Conservation (phyloP, 2,329 filamentous ascomycete genomes). For the Lecanosticta acicola region DNA sequence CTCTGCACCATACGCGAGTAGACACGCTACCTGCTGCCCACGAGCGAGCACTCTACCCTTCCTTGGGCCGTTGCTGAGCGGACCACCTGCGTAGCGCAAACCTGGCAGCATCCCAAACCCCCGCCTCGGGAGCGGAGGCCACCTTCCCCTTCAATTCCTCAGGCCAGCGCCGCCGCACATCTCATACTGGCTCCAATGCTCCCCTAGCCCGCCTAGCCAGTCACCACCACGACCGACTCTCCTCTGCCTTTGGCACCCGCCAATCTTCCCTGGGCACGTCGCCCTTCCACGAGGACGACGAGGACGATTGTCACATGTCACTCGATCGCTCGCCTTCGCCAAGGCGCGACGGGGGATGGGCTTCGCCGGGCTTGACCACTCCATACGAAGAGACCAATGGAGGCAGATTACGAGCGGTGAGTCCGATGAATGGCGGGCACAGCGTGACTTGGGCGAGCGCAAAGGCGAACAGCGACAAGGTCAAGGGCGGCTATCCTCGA, state of each 20-base stretch:
- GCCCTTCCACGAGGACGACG: conserved; percentile 22
- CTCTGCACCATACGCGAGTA: too few species aligned
- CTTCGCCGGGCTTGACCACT: conserved; percentile 69
- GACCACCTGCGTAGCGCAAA: conserved; percentile 1
- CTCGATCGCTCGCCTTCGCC: conserved; percentile 84
- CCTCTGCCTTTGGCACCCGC: conserved; percentile 6
- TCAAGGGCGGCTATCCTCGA: conserved; percentile 65
- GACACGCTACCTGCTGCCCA: too few species aligned
- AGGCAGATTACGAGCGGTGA: conserved; percentile 61
- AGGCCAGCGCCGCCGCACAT: conserved; percentile 19
- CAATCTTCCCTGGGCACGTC: conserved; percentile 17
- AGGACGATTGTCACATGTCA: conserved; percentile 55
- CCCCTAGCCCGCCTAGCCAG: conserved; percentile 6
- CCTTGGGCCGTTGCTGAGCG: too few species aligned
- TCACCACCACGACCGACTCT: background rate
- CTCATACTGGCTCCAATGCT: conserved; percentile 13
- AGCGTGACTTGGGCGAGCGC: conserved; percentile 75
- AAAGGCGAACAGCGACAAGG: conserved; percentile 67
- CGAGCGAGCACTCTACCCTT: too few species aligned
- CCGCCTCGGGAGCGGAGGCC: conserved; percentile 19
- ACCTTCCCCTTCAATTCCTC: conserved; percentile 8
- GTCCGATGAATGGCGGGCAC: conserved; percentile 41
- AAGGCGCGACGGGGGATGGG: conserved; percentile 76
- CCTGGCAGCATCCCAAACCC: conserved; percentile 7
- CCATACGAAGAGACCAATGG: conserved; percentile 42